Base-by-base conservation (phyloP, 768 basidiomycete genomes). In the Tylopilus sp. region DNA sequence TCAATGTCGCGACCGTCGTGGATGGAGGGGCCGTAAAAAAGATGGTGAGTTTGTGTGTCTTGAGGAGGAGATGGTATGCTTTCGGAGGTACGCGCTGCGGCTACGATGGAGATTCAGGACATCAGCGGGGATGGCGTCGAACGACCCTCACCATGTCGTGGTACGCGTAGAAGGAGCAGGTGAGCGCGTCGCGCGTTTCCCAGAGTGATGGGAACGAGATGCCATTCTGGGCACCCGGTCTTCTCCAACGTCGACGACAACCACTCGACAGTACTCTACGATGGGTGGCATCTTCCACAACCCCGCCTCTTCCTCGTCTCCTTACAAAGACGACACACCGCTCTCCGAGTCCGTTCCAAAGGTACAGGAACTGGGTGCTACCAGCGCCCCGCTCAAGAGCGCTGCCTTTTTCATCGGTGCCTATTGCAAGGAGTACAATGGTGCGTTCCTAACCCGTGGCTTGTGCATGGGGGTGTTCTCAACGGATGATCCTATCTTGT, bases 391-490 rank as follows among this genome's bases (percentile, higher is more conserved):
- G 2, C 76, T 98, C 65, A 98, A 98, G 77, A 91, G 89, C 61
- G 93, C 96, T 1, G 88, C 92, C 9, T 98, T 98, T 82, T 98
- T 98, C 76, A 85, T 99, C 69, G 97, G 93, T 26, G 87, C 89
- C 33, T 82, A 92, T 69, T 99, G 96, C 82, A 92, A 92, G 73
- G 90, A 93, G 52, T 96, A 85, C 75, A 98, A 96, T 74, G 96
- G 96, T 98, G 55, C 48, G 88, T 74, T 22, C n/a, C 17, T 31
- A 3, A 11, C 14, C 33, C 29, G 14, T 9, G 2, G 6, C n/a
- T 30, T 28, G 45, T 22, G 8, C n/a, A 13, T 21, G 22, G 10
- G 19, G 16, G 31, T 41, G 25, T 52, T 33, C 56, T 68, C n/a
- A 67, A 45, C n/a, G 28, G 10, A 28, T 31, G 5, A 7, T 29